Conservation (phyloP, 371 early-diverging fungal species). For the Basidiobolus meristosporus region DNA sequence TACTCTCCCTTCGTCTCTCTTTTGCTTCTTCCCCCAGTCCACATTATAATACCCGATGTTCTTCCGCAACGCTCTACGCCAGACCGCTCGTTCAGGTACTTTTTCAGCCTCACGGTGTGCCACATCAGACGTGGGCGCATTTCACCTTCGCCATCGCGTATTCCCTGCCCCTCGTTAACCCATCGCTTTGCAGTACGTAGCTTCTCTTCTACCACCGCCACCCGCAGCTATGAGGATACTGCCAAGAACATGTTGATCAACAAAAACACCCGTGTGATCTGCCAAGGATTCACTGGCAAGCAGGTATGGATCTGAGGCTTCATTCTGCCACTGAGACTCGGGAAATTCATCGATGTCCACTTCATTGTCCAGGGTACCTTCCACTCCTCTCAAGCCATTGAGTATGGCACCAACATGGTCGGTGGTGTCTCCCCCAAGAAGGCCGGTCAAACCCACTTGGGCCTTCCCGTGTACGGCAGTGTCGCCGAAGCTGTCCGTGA, state of each 20-base stretch:
- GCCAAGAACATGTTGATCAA: constrained; percentile 79
- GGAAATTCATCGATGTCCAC: not conserved
- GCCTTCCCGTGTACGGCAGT: constrained; percentile 85
- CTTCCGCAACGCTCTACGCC: too few relatives aligned
- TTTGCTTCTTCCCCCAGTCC: too few relatives aligned
- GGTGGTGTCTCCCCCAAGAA: constrained; percentile 96
- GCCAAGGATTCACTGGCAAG: constrained; percentile 98
- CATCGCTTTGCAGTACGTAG: too few relatives aligned
- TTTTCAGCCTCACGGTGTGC: too few relatives aligned
- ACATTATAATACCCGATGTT: too few relatives aligned
- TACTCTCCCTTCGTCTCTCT: too few relatives aligned
- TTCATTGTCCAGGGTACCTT: constrained; percentile 77
- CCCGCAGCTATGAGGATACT: constrained; percentile 56
- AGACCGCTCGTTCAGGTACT: too few relatives aligned
- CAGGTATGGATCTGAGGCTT: constrained; percentile 46
- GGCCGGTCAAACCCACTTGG: constrained; percentile 87
- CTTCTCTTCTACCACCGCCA: constrained; percentile 16
- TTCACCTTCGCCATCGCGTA: too few relatives aligned
- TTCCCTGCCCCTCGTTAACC: too few relatives aligned
- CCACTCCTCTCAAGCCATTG: constrained; percentile 95
- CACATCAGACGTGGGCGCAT: too few relatives aligned
- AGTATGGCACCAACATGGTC: constrained; percentile 96
- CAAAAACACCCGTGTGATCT: constrained; percentile 90
- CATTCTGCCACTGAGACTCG: not conserved
- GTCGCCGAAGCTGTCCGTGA: constrained; percentile 76